phyloP scores from a whole-genome alignment of 2,329 filamentous ascomycete genomes.

The Xylariaceae sp. region DNA sequence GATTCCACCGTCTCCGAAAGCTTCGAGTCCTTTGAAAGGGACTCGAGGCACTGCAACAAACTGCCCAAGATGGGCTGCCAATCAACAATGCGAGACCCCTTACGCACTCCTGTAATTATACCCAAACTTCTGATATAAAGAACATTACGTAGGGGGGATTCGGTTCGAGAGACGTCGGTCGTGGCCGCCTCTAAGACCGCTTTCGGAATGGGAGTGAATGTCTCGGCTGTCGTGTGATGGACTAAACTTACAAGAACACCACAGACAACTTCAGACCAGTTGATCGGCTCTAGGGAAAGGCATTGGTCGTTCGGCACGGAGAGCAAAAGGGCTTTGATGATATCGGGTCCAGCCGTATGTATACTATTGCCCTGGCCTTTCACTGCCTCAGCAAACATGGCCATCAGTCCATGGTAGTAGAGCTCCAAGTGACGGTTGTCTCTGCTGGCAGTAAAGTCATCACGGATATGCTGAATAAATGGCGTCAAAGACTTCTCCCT shows the following conservation, averaged over 20 bases:
- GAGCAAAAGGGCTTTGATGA: constrained; percentile 48
- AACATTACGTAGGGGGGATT: constrained; percentile 39
- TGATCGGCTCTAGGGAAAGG: constrained; percentile 40
- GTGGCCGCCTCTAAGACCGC: constrained; percentile 51
- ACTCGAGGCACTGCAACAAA: constrained; percentile 48
- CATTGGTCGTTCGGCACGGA: constrained; percentile 48
- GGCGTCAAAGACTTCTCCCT: constrained; percentile 65
- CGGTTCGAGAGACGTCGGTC: constrained; percentile 33
- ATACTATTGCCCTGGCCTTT: constrained; percentile 57
- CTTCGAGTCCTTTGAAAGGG: constrained; percentile 39
- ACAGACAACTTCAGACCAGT: constrained; percentile 61
- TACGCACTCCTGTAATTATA: constrained; percentile 70
- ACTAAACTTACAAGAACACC: constrained; percentile 77
- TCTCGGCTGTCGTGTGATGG: constrained; percentile 72
- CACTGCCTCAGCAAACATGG: constrained; percentile 78
- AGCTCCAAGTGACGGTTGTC: constrained; percentile 56
- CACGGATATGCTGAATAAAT: constrained; percentile 67
- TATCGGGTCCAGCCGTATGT: constrained; percentile 54
- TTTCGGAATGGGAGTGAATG: constrained; percentile 63
- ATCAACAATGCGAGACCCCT: constrained; percentile 65
- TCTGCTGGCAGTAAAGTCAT: constrained; percentile 55
- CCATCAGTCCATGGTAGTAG: constrained; percentile 87
- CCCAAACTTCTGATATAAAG: constrained; percentile 58
- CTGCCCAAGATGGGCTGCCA: constrained; percentile 63
- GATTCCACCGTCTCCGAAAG: constrained; percentile 34